Conservation (phyloP, 1,284 basidiomycete species). For the Ganoderma boninense region DNA sequence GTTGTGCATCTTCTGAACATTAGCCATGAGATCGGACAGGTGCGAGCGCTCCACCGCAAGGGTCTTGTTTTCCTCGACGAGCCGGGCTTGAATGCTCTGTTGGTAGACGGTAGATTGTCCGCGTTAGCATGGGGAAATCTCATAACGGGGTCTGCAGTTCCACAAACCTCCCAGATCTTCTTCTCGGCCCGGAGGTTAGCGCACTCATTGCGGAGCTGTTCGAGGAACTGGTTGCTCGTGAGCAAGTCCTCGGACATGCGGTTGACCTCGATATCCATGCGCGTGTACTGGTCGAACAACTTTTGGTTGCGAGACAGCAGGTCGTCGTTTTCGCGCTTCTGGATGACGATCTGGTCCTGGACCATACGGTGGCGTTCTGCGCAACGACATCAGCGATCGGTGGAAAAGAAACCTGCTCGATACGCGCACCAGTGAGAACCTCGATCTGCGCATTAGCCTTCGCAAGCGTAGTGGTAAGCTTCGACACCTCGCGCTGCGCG, state of each 20-base stretch:
- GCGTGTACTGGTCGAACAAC: slow-evolving; percentile 72
- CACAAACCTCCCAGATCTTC: slow-evolving; percentile 86
- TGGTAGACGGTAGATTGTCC: neutral
- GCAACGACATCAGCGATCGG: slow-evolving; percentile 11
- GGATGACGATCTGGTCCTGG: slow-evolving; percentile 66
- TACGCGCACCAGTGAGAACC: slow-evolving; percentile 68
- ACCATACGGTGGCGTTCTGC: slow-evolving; percentile 73
- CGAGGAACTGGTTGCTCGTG: slow-evolving; percentile 63
- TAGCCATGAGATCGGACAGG: slow-evolving; percentile 86
- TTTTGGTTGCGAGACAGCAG: slow-evolving; percentile 72
- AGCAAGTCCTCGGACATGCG: slow-evolving; percentile 72
- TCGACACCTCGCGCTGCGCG: slow-evolving; percentile 74
- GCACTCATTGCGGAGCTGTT: slow-evolving; percentile 84
- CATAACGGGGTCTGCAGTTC: neutral
- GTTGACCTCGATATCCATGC: slow-evolving; percentile 71
- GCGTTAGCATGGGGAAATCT: neutral
- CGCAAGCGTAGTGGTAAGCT: slow-evolving; percentile 73
- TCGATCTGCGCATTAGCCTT: slow-evolving; percentile 85
- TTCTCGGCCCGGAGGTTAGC: slow-evolving; percentile 91
- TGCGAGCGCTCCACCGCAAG: slow-evolving; percentile 85
- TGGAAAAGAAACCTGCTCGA: neutral
- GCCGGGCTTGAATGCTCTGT: slow-evolving; percentile 77
- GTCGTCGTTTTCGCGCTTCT: slow-evolving; percentile 67
- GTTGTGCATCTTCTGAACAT: slow-evolving; percentile 89
- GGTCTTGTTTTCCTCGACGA: slow-evolving; percentile 86